phyloP scores from a whole-genome alignment of 1,139 yeast species.

The Yamadazyma jaroonii region DNA sequence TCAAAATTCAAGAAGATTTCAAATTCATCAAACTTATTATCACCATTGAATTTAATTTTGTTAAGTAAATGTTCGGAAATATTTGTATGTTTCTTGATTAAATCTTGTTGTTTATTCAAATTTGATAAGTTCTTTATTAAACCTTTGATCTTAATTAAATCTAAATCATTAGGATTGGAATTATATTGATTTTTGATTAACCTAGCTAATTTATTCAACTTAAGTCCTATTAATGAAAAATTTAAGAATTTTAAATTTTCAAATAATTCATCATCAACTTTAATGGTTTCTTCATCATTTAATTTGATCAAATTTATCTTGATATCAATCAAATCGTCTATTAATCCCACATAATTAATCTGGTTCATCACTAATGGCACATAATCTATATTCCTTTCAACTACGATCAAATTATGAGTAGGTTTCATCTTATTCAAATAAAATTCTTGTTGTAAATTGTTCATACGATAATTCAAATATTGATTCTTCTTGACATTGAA shows the following conservation, averaged over 20 bases:
- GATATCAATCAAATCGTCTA: slow-evolving; percentile 67
- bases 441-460: slow-evolving; percentile 36
- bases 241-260: slow-evolving; percentile 60
- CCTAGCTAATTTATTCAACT: slow-evolving; percentile 69
- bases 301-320: slow-evolving; percentile 46
- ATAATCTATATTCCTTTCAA: slow-evolving; percentile 77
- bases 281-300: slow-evolving; percentile 21
- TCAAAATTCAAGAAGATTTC: slow-evolving; percentile 65
- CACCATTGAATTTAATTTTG: slow-evolving; percentile 36
- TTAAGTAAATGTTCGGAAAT: slow-evolving; percentile 68
- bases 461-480: slow-evolving; percentile 26
- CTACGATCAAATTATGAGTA: slow-evolving; percentile 61
- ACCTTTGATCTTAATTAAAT: slow-evolving; percentile 61
- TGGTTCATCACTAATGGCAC: slow-evolving; percentile 73
- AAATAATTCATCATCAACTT: slow-evolving; percentile 21
- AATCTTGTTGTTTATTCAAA: slow-evolving; percentile 65
- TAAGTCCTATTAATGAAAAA: slow-evolving; percentile 77
- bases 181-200: slow-evolving; percentile 69
- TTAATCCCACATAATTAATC: slow-evolving; percentile 75
- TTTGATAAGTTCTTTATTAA: slow-evolving; percentile 71
- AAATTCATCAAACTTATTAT: slow-evolving; percentile 30
- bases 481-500: slow-evolving; percentile 28
- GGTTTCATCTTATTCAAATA: slow-evolving; percentile 34
- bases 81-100: slow-evolving; percentile 71
- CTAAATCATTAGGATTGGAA: slow-evolving; percentile 44